A percentile compares a stretch with the other conserved stretches of the same genome.
phyloP scores from a whole-genome alignment of 148 eudicot species.

The Nepenthes mirabilis region DNA sequence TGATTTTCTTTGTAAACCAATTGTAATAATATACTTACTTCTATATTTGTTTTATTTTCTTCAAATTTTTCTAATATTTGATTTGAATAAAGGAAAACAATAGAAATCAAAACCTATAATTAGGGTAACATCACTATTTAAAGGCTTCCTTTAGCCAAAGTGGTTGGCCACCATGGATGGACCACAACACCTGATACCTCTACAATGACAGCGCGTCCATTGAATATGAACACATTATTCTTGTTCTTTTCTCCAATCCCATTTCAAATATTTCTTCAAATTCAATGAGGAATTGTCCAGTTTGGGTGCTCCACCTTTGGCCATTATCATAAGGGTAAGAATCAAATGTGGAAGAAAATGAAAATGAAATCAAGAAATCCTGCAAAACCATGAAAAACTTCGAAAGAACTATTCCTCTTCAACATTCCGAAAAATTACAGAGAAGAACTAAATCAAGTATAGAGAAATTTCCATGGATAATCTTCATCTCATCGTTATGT shows the following conservation, averaged over 20 bases:
- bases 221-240: conserved; percentile 7
- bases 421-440: not conserved
- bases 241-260: conserved; percentile 4
- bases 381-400: too few relatives aligned
- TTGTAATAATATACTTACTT: too few relatives aligned
- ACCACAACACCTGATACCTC: conserved; percentile 14
- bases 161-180: conserved; percentile 8
- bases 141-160: too few relatives aligned
- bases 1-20: too few relatives aligned
- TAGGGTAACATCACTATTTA: too few relatives aligned
- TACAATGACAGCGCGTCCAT: conserved; percentile 1
- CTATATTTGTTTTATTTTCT: too few relatives aligned
- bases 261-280: conserved; percentile 7
- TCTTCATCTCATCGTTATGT: not conserved
- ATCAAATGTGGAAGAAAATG: too few relatives aligned
- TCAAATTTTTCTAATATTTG: too few relatives aligned
- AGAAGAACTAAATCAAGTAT: not conserved
- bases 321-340: too few relatives aligned
- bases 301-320: not conserved
- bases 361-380: not conserved
- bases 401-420: too few relatives aligned
- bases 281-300: not conserved
- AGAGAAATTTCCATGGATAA: not conserved
- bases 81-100: too few relatives aligned
- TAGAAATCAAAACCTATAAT: too few relatives aligned